phyloP scores from a whole-genome alignment of 2,329 filamentous ascomycete species.

The Colletotrichum lini region DNA sequence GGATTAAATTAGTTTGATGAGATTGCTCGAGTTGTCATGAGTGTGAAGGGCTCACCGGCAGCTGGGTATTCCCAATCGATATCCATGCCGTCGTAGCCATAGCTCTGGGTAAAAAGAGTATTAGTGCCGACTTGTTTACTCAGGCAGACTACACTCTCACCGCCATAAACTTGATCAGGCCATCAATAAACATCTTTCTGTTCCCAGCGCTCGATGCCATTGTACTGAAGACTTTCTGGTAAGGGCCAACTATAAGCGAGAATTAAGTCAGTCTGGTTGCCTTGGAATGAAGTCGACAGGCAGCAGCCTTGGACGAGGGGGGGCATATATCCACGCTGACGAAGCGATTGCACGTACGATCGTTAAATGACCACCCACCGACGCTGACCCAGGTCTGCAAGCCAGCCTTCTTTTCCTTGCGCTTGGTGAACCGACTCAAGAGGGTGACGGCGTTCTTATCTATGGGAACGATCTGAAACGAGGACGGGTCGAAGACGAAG shows the following conservation, averaged over 20 bases:
- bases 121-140: conserved; percentile 38
- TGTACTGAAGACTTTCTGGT: conserved; percentile 49
- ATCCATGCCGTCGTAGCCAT: conserved; percentile 61
- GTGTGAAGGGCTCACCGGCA: conserved; percentile 10
- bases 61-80: conserved; percentile 60
- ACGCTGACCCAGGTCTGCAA: conserved; percentile 57
- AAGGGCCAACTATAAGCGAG: conserved; percentile 44
- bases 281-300: neutral
- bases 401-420: conserved; percentile 50
- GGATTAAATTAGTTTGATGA: conserved; percentile 42
- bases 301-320: neutral
- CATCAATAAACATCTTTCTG: conserved; percentile 53
- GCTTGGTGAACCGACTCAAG: conserved; percentile 46
- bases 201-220: conserved; percentile 50
- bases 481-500: conserved; percentile 58
- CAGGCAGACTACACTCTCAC: conserved; percentile 47
- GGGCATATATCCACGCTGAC: neutral
- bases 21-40: conserved; percentile 14
- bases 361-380: conserved; percentile 59
- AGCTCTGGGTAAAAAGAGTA: conserved; percentile 55
- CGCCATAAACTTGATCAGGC: conserved; percentile 55
- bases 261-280: conserved; percentile 31
- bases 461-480: conserved; percentile 45
- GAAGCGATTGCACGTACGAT: conserved; percentile 44
- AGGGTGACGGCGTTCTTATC: conserved; percentile 42